phyloP scores from a whole-genome alignment of 2,329 filamentous ascomycete genomes.

The Penicillium sclerotigenum region DNA sequence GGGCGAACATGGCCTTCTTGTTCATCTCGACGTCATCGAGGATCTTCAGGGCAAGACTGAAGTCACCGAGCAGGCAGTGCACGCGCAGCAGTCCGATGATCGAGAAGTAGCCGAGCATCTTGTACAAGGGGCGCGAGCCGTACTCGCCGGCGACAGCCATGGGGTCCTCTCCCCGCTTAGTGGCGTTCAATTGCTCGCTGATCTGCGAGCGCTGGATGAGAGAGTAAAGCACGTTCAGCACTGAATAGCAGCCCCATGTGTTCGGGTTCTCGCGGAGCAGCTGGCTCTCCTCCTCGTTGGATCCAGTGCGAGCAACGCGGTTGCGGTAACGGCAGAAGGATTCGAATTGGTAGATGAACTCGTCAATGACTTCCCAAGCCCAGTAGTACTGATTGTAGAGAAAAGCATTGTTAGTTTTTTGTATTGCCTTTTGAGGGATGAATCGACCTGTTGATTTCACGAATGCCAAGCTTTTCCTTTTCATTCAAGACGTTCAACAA shows the following conservation, averaged over 20 bases:
- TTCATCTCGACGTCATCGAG: conserved; percentile 99
- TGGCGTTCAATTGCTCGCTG: conserved; percentile 91
- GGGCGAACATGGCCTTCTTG: conserved; percentile 99
- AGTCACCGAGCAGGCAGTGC: conserved; percentile 94
- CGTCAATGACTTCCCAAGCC: conserved; percentile 99
- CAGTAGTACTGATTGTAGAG: conserved; percentile 74
- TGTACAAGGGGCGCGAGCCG: conserved; percentile 88
- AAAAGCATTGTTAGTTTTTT: conserved; percentile 12
- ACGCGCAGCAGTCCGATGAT: conserved; percentile 96
- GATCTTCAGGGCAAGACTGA: conserved; percentile 96
- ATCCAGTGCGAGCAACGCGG: conserved; percentile 73
- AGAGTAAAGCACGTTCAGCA: conserved; percentile 98
- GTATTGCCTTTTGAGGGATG: not conserved
- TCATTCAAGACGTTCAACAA: conserved; percentile 12
- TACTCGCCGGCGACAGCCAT: conserved; percentile 89
- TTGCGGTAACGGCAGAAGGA: conserved; percentile 97
- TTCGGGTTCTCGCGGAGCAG: conserved; percentile 94
- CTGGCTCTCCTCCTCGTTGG: conserved; percentile 89
- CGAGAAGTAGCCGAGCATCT: conserved; percentile 98
- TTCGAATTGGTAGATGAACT: conserved; percentile 99
- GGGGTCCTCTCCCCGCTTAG: conserved; percentile 90
- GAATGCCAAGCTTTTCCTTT: conserved; percentile 15
- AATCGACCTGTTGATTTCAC: not conserved
- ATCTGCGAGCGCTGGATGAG: conserved; percentile 98
- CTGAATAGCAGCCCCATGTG: conserved; percentile 99